Conservation (phyloP, 2,329 filamentous ascomycete species). For the Neopestalotiopsis rosae region DNA sequence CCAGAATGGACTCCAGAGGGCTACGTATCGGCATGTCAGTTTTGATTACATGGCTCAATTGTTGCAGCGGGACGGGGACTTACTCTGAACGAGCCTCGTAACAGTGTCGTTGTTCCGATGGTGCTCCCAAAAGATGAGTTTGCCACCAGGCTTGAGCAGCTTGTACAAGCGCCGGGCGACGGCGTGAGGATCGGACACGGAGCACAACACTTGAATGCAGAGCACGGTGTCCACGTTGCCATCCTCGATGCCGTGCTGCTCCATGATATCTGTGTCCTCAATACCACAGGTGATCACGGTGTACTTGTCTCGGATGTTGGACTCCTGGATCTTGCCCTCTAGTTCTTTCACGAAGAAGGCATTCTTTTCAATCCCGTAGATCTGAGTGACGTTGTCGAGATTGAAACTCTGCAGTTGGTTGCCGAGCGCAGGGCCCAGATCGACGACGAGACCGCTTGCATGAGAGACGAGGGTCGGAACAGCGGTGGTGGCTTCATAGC, state of each 20-base stretch:
- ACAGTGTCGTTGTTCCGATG: neutral
- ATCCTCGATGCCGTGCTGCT: neutral
- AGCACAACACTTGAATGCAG: slow-evolving; percentile 11
- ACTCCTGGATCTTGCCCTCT: neutral
- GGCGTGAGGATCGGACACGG: neutral
- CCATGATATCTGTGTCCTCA: slow-evolving; percentile 8
- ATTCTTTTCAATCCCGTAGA: slow-evolving; percentile 13
- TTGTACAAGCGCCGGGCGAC: slow-evolving; percentile 2
- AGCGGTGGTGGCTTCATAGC: slow-evolving; percentile 1
- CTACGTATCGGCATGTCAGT: too few species aligned
- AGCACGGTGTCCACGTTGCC: neutral
- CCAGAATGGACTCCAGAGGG: neutral
- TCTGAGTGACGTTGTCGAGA: neutral
- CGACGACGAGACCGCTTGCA: neutral
- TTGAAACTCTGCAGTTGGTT: slow-evolving; percentile 1
- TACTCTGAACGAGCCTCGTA: neutral
- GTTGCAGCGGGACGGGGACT: too few species aligned
- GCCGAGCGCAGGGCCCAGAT: neutral
- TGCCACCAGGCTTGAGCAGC: slow-evolving; percentile 11
- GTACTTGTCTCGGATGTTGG: neutral
- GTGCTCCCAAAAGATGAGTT: slow-evolving; percentile 15
- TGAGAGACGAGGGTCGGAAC: neutral
- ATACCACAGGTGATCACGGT: slow-evolving; percentile 6
- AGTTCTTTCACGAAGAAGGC: neutral
- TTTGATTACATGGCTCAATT: too few species aligned